Conservation (phyloP, 768 basidiomycete genomes). For the Cystobasidium tubakii region DNA sequence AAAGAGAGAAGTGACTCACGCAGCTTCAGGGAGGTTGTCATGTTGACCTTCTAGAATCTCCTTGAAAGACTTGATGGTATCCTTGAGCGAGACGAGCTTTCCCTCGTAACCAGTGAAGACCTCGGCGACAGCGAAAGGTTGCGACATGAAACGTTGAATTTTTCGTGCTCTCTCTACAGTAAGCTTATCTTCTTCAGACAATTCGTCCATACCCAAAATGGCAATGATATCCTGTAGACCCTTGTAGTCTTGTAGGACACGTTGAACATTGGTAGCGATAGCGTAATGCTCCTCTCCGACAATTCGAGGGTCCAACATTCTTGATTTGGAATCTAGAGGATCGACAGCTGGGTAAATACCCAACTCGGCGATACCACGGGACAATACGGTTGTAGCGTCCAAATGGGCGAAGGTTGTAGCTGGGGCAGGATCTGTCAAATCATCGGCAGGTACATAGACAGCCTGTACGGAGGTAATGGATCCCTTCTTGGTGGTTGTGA, state of each 20-base stretch:
- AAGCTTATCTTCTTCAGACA: slow-evolving; percentile 99
- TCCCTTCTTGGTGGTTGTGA: slow-evolving; percentile 98
- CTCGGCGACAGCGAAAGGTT: slow-evolving; percentile 99
- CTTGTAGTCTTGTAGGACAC: slow-evolving; percentile 70
- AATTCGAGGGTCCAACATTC: slow-evolving; percentile 99
- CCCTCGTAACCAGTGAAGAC: slow-evolving; percentile 98
- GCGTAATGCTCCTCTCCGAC: slow-evolving; percentile 92
- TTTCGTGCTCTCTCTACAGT: slow-evolving; percentile 85
- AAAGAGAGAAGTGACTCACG: slow-evolving; percentile 49
- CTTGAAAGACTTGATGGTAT: slow-evolving; percentile 90
- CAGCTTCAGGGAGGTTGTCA: slow-evolving; percentile 85
- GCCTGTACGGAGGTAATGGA: slow-evolving; percentile 99
- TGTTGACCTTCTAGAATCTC: slow-evolving; percentile 87
- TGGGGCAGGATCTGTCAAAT: slow-evolving; percentile 99
- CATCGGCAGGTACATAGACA: slow-evolving; percentile 99
- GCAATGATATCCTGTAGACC: slow-evolving; percentile 85
- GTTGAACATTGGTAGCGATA: slow-evolving; percentile 91
- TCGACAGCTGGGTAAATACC: slow-evolving; percentile 89
- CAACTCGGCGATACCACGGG: slow-evolving; percentile 95
- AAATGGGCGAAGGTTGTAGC: slow-evolving; percentile 99
- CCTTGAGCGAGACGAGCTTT: slow-evolving; percentile 90
- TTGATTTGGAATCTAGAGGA: slow-evolving; percentile 97
- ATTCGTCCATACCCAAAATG: slow-evolving; percentile 99
- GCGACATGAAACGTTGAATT: slow-evolving; percentile 99
- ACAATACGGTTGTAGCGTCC: slow-evolving; percentile 99